phyloP scores from a whole-genome alignment of 2,329 filamentous ascomycete species.

The Cordyceps fumosorosea region DNA sequence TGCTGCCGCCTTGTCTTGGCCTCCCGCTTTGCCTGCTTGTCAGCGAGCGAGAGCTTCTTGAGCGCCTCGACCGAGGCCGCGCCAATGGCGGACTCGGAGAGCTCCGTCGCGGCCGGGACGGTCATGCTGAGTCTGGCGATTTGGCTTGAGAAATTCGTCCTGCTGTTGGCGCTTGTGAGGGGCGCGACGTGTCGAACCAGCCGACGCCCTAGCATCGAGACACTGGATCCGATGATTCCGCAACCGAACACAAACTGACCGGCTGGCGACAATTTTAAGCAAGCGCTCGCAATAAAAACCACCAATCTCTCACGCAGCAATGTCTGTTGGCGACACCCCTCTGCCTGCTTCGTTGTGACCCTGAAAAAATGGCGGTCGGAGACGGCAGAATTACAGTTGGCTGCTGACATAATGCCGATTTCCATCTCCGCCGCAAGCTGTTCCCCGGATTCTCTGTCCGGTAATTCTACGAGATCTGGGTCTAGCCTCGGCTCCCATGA shows the following conservation, averaged over 20 bases:
- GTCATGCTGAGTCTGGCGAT: slow-evolving; percentile 10
- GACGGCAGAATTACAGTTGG: neutral
- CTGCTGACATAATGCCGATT: slow-evolving; percentile 9
- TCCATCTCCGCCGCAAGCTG: neutral
- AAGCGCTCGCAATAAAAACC: no score
- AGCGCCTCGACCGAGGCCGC: neutral
- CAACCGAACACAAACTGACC: neutral
- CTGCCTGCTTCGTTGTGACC: neutral
- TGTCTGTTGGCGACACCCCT: neutral
- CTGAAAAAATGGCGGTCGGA: slow-evolving; percentile 7
- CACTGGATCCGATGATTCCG: no score
- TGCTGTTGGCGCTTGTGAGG: neutral
- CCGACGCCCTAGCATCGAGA: neutral
- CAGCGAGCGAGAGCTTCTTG: neutral
- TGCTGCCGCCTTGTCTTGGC: slow-evolving; percentile 8
- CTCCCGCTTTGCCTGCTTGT: slow-evolving; percentile 3
- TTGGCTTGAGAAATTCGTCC: neutral
- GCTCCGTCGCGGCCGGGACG: neutral
- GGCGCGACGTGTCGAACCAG: neutral
- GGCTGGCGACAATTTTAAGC: no score
- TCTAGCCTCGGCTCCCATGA: slow-evolving; percentile 7
- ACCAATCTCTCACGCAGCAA: neutral
- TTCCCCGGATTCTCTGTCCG: neutral
- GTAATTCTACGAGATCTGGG: neutral
- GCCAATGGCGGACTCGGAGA: slow-evolving; percentile 4